Base-by-base conservation (phyloP, 805 yeast genomes). In the Suhomyces pyralidae region DNA sequence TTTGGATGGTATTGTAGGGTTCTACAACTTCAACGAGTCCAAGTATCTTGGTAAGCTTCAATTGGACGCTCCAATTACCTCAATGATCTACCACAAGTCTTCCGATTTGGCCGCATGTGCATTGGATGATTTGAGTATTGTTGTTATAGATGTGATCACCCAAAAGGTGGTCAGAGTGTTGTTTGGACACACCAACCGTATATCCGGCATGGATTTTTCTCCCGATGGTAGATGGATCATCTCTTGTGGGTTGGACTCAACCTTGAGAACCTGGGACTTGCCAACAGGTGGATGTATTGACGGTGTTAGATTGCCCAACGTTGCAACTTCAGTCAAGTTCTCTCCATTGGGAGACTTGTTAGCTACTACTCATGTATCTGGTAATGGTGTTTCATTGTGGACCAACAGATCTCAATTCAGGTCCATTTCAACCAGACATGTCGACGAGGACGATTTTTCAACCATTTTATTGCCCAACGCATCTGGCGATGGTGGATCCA, bases 221-320 rank as follows among this genome's bases (percentile, higher is more conserved):
- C 96, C 97, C 4, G 93, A 92, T 67, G 98, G 97, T 34, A 83
- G 97, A 67, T 94, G 98, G 97, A 73, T 94, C 34, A 84, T 94
- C 7, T 83, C 94, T 22, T 84, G 89, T 1, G 80, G 91, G 0
- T 75, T 91, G 55, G 99, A 94, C 66, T 79, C 89, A 2, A 91
- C 98, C 0, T 77, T 94, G 47, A 82, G 99, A 63, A 90, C 97
- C 0, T 94, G 98, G 98, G 98, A 94, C 68, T 80, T 94, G 54
- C 98, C 98, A 42, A 88, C 97, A 1, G 98, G 99, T 47, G 90
- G 92, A 1, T 93, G 98, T 69, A 90, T 94, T 52, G 99, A 94
- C 72, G 97, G 97, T 56, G 84, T 93, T 15, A 73, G 76, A 50
- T 79, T 94, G 24, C 83, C 86, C 1, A 82, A 79, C 59, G 92